phyloP scores from a whole-genome alignment of 2,329 filamentous ascomycete genomes.

The Amesomyces nigricolor region DNA sequence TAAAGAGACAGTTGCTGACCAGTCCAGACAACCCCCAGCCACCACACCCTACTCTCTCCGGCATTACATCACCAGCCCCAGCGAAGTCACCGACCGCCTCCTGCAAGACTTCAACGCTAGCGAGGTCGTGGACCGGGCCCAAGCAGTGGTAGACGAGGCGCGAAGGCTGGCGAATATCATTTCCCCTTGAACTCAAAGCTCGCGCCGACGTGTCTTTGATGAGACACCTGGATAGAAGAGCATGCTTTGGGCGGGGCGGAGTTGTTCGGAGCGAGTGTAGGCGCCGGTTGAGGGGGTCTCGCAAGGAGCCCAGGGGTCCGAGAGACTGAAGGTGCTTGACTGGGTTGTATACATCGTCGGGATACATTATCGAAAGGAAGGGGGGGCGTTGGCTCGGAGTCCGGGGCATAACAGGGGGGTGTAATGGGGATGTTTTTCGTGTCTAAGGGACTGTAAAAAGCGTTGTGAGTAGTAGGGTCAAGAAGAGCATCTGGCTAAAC shows the following conservation, averaged over 20 bases:
- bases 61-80: slow-evolving; percentile 17
- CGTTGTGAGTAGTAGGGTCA: too few relatives aligned
- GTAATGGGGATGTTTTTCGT: neutral
- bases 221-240: too few relatives aligned
- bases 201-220: neutral
- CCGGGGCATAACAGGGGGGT: neutral
- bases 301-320: too few relatives aligned
- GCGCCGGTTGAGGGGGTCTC: too few relatives aligned
- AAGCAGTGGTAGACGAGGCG: slow-evolving; percentile 8
- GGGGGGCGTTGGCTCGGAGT: too few relatives aligned
- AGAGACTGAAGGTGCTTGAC: too few relatives aligned
- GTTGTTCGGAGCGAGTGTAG: neutral
- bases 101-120: slow-evolving; percentile 7
- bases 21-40: neutral
- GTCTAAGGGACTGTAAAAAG: neutral
- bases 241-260: neutral
- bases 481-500: too few relatives aligned
- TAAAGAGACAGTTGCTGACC: neutral
- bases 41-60: slow-evolving; percentile 15
- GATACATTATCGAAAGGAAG: neutral
- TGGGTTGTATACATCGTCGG: too few relatives aligned
- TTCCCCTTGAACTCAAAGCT: neutral
- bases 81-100: slow-evolving; percentile 19
- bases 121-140: slow-evolving; percentile 9
- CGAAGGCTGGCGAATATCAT: slow-evolving; percentile 11